A percentile compares a stretch with the other conserved stretches of the same genome.
These are phyloP conservation scores for Penicillium sp. DNA, from an alignment of 2,329 filamentous ascomycete genomes.

Conservation along the genomic window DNA sequence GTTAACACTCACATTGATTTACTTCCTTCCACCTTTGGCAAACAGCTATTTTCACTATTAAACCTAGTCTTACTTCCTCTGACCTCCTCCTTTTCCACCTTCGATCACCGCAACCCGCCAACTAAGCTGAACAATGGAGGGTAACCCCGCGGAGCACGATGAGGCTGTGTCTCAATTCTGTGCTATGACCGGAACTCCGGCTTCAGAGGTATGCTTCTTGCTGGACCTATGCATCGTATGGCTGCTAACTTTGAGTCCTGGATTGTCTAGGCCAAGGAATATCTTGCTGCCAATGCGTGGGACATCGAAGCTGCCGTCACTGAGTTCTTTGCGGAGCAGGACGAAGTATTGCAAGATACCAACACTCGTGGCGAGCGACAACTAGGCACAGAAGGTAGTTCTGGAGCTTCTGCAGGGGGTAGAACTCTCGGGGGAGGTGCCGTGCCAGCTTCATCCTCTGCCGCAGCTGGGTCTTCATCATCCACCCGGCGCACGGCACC, in stretches of 20 bases:
- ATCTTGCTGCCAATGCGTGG: conserved; percentile 65
- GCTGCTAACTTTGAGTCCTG: background rate
- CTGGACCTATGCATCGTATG: no score
- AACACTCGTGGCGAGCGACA: conserved; percentile 26
- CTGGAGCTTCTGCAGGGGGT: conserved; percentile 25
- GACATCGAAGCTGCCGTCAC: conserved; percentile 62
- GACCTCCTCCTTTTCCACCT: background rate
- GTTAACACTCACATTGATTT: background rate
- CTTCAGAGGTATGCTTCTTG: conserved; percentile 46
- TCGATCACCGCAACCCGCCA: background rate
- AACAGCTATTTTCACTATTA: background rate
- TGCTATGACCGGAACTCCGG: conserved; percentile 53
- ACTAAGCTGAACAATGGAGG: conserved; percentile 31
- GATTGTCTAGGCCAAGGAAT: conserved; percentile 59
- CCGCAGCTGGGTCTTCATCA: conserved; percentile 30
- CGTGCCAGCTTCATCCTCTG: conserved; percentile 30
- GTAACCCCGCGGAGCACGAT: conserved; percentile 39
- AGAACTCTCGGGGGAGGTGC: conserved; percentile 34
- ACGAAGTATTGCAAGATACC: conserved; percentile 38
- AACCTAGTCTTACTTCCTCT: background rate
- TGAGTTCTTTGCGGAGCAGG: conserved; percentile 57
- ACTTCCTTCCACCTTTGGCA: background rate
- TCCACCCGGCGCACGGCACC: conserved; percentile 28
- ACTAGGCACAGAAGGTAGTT: conserved; percentile 23
- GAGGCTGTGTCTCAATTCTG: conserved; percentile 54